A percentile compares a stretch with the other conserved stretches of the same genome.
Conservation (phyloP, 2,329 filamentous ascomycete species). For the Trichophyton schoenleinii region DNA sequence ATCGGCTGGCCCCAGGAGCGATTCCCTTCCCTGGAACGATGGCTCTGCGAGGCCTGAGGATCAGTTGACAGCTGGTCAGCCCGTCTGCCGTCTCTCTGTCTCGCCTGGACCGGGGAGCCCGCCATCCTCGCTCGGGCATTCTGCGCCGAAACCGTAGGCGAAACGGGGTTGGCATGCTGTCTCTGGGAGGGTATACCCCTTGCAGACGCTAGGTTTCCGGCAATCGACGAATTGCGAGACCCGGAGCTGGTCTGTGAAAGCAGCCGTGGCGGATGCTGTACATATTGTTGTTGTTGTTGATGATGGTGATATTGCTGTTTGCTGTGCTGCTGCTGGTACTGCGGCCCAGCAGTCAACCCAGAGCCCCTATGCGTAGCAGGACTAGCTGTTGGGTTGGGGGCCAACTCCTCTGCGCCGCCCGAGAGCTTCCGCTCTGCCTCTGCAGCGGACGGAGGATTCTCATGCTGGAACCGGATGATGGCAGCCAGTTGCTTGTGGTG, state of each 20-base stretch:
- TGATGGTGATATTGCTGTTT: conserved; percentile 3
- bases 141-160: conserved; percentile 60
- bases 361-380: conserved; percentile 11
- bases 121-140: conserved; percentile 60
- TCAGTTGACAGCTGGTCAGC: conserved; percentile 11
- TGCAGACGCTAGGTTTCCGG: conserved; percentile 75
- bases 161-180: conserved; percentile 52
- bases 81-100: conserved; percentile 17
- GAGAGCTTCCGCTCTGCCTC: background rate
- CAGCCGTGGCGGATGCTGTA: conserved; percentile 29
- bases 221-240: conserved; percentile 65
- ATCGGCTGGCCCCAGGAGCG: conserved; percentile 25
- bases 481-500: conserved; percentile 77
- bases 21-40: conserved; percentile 13
- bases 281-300: too few species aligned
- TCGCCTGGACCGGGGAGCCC: conserved; percentile 36
- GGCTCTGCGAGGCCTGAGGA: conserved; percentile 11
- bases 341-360: conserved; percentile 8
- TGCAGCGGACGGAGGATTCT: conserved; percentile 29
- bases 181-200: conserved; percentile 55
- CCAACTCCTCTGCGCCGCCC: conserved; percentile 11
- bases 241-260: conserved; percentile 34
- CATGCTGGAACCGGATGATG: conserved; percentile 59
- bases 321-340: conserved; percentile 9
- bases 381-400: conserved; percentile 8